Evolutionary conservation across 1,284 basidiomycete species (phyloP).

Genomic region (Trichosporon sp.): DNA sequence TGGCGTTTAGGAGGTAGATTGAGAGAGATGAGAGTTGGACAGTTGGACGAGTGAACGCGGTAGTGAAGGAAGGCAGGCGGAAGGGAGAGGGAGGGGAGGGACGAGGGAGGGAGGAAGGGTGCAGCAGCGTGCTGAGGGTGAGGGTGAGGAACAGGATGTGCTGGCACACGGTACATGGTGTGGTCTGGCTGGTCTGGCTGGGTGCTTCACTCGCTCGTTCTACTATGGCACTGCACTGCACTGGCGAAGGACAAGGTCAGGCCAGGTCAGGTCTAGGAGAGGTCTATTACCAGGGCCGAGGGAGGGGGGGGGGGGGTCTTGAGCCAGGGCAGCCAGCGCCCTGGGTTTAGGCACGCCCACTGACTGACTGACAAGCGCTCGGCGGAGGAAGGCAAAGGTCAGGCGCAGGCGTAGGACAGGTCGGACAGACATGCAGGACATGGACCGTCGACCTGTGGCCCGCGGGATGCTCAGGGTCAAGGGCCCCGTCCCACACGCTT

Average conservation of each 20-base stretch:
- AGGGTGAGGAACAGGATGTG: neutral
- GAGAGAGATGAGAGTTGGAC: neutral
- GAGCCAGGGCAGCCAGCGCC: no score
- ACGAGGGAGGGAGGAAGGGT: neutral
- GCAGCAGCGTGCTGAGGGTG: neutral
- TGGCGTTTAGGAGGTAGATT: neutral
- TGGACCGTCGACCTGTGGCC: neutral
- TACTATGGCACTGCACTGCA: no score
- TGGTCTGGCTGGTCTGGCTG: neutral
- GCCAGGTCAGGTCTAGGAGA: no score
- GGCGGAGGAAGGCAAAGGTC: no score
- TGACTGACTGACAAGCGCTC: no score
- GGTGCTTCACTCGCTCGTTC: no score
- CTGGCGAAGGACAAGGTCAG: no score
- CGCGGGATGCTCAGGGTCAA: constrained; percentile 1
- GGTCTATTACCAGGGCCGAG: no score
- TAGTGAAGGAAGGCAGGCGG: neutral
- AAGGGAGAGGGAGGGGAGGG: neutral
- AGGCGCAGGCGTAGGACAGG: no score
- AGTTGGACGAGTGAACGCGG: neutral
- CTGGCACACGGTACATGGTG: neutral
- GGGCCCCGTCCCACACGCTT: constrained; percentile 3
- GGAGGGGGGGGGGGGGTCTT: no score
- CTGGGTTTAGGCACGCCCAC: no score
- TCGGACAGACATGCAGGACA: neutral